These are phyloP conservation scores for Salix brachista DNA, from an alignment of 345 rosid species.

Conservation along the genomic window DNA sequence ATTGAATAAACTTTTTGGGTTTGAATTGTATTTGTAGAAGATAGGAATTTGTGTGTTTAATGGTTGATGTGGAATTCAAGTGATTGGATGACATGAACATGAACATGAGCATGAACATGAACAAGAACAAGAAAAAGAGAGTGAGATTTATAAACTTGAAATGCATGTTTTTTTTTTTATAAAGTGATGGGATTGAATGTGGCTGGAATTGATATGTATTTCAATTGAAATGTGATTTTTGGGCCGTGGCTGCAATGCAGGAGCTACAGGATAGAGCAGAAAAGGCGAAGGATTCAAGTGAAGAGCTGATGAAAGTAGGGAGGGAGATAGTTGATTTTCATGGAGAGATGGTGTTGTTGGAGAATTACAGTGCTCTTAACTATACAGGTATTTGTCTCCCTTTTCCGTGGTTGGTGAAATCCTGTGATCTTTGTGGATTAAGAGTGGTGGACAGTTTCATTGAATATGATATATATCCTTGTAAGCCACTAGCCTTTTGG, in stretches of 20 bases:
- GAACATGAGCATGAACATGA: background rate
- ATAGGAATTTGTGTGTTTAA: background rate
- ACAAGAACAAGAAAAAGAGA: background rate
- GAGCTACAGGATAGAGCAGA: conserved; percentile 66
- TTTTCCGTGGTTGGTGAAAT: background rate
- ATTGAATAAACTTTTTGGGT: background rate
- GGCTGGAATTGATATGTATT: background rate
- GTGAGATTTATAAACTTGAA: background rate
- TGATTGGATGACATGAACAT: background rate
- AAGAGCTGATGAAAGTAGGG: conserved; percentile 55
- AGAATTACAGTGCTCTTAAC: conserved; percentile 95
- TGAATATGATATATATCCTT: background rate
- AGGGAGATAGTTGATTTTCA: conserved; percentile 92
- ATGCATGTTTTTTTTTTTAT: background rate
- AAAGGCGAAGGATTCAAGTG: conserved; percentile 47
- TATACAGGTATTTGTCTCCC: conserved; percentile 55
- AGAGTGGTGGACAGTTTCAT: background rate
- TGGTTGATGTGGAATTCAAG: background rate
- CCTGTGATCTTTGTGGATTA: background rate
- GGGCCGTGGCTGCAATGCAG: conserved; percentile 34
- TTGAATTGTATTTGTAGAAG: background rate
- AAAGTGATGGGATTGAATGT: background rate
- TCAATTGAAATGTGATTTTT: background rate
- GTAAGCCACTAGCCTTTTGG: background rate
- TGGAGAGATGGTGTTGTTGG: conserved; percentile 93